phyloP scores from a whole-genome alignment of 805 yeast species.

The Starmera dryadoides region DNA sequence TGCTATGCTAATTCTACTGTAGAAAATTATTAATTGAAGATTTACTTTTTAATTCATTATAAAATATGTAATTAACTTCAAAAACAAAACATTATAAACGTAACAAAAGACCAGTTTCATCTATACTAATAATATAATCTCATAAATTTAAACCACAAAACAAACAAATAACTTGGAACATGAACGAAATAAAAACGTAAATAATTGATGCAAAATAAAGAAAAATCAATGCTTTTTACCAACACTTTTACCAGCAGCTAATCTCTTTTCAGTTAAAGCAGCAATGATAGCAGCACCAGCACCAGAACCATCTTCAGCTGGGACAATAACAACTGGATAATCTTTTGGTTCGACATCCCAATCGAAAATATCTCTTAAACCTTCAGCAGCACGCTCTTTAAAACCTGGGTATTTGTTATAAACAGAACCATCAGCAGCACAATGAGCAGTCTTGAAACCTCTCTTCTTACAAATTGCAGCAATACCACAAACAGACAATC shows the following conservation, averaged over 20 bases:
- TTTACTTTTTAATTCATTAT: no score
- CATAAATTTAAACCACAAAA: no score
- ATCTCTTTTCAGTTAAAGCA: conserved; percentile 81
- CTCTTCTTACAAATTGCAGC: conserved; percentile 91
- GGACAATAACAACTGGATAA: conserved; percentile 78
- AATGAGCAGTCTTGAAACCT: conserved; percentile 67
- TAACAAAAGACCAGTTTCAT: no score
- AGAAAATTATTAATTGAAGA: neutral
- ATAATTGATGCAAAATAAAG: no score
- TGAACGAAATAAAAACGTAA: no score
- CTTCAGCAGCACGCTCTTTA: conserved; percentile 82
- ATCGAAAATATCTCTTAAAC: conserved; percentile 79
- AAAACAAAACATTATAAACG: no score
- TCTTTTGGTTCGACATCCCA: conserved; percentile 48
- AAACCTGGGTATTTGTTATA: conserved; percentile 91
- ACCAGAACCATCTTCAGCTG: conserved; percentile 98
- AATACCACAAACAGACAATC: conserved; percentile 89
- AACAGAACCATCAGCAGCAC: conserved; percentile 97
- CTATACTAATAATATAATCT: no score
- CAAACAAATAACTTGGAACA: no score
- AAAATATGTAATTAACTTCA: no score
- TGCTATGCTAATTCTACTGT: neutral
- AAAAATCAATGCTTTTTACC: conserved; percentile 32
- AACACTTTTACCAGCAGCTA: conserved; percentile 60
- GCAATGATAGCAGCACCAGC: conserved; percentile 99